Evolutionary conservation across 2,329 filamentous ascomycete genomes (phyloP).

Genomic region (Penicillium decumbens): DNA sequence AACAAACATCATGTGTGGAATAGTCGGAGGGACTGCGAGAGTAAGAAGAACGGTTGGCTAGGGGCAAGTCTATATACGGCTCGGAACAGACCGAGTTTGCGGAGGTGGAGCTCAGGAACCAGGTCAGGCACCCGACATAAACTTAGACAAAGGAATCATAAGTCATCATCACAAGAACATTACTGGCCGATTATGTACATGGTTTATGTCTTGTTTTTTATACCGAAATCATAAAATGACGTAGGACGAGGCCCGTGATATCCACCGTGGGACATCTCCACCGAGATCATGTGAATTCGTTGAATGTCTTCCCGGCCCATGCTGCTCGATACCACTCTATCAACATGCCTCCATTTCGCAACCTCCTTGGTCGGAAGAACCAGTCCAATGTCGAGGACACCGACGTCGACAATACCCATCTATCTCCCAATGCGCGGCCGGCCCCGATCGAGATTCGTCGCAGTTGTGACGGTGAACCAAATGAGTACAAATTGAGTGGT

Average conservation of each 20-base stretch:
- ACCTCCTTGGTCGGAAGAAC: slow-evolving; percentile 62
- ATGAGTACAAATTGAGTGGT: slow-evolving; percentile 79
- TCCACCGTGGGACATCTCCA: not conserved
- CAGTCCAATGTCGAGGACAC: slow-evolving; percentile 41
- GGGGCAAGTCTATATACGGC: not conserved
- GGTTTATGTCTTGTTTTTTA: not conserved
- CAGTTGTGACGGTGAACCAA: slow-evolving; percentile 61
- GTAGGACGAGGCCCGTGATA: not conserved
- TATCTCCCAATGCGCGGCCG: slow-evolving; percentile 44
- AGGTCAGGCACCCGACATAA: not conserved
- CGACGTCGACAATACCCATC: slow-evolving; percentile 52
- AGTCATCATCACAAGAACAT: not conserved
- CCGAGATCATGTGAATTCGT: slow-evolving; percentile 1
- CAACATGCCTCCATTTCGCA: slow-evolving; percentile 65
- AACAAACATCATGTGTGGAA: too few species aligned
- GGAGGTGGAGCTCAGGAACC: not conserved
- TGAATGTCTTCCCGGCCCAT: not conserved
- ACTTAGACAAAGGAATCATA: not conserved
- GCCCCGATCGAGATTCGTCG: slow-evolving; percentile 56
- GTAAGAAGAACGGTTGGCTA: not conserved
- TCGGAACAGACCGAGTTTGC: not conserved
- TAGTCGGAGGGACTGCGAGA: too few species aligned
- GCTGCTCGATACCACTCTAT: not conserved
- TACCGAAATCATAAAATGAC: not conserved
- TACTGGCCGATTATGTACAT: not conserved